These are phyloP conservation scores for Amoebophrya sp. DNA, from an alignment of 169 alveolate genomes.

Conservation along the genomic window DNA sequence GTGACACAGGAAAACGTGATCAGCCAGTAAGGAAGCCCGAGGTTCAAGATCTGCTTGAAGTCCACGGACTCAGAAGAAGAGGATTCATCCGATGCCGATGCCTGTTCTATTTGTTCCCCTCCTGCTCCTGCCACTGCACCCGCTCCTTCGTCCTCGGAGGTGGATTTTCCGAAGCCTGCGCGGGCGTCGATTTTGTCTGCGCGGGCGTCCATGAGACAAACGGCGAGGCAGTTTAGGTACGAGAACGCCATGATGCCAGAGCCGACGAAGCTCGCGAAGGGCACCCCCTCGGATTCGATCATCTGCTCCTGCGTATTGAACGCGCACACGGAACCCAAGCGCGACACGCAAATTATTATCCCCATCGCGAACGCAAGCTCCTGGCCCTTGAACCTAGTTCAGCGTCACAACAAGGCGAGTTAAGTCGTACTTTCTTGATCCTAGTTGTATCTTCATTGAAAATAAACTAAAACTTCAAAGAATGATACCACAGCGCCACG, in stretches of 20 bases:
- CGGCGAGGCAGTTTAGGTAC: background rate
- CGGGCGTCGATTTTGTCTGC: background rate
- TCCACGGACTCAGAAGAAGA: background rate
- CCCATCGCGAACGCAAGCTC: too few species aligned
- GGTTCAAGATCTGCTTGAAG: background rate
- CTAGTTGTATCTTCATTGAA: too few species aligned
- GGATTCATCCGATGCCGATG: background rate
- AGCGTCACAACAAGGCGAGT: too few species aligned
- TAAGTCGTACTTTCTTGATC: too few species aligned
- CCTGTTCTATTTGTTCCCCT: too few species aligned
- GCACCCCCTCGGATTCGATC: background rate
- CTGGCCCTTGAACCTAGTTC: too few species aligned
- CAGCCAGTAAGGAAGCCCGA: background rate
- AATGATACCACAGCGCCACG: too few species aligned
- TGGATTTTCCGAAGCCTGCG: too few species aligned
- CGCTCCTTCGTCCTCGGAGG: too few species aligned
- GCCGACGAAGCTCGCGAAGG: background rate
- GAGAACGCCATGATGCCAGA: background rate
- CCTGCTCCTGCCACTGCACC: too few species aligned
- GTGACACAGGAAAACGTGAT: slow-evolving; percentile 8
- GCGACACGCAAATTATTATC: slow-evolving; percentile 34
- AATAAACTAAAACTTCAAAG: too few species aligned
- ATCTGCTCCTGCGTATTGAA: slow-evolving; percentile 24
- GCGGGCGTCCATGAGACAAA: background rate
- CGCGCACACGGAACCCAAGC: slow-evolving; percentile 42